Evolutionary conservation across 225 moss, liverwort and hornwort species (phyloP), one percentile per base, ranked within the genome.

Genomic region (Rhytidiadelphus loreus): DNA sequence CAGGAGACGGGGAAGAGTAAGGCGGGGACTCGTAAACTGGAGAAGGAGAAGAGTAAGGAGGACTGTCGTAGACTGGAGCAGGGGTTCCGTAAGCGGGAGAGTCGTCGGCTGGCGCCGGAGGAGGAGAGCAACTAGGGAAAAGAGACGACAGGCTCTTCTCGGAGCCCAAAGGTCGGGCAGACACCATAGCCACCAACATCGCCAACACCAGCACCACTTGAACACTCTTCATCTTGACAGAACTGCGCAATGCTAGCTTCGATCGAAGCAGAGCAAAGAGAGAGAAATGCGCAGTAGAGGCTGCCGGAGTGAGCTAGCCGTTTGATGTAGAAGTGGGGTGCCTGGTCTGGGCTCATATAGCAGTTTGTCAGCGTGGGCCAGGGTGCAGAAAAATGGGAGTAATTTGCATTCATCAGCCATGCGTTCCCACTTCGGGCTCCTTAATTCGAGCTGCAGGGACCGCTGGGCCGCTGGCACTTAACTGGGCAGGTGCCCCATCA

Each of bases 51-150:
- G 16, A 5, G 60, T 87, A 87, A 44, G 83, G 44, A 9, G 88
- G 89, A 8, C 20, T 15, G 1, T 80, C 62, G 6, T 62, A 71
- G 8, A 63, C 86, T 9, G 88, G 88, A 11, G 84, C 20, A 2
- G 88, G 88, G 4, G 81, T 5, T 7, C 25, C 28, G 20, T 87
- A 87, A 7, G 87, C n/a, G 0, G 88, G 88, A 19, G 83, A 4
- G 35, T 44, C 83, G 7, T 46, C 30, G 12, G 5, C 75, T 7
- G 56, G 41, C 3, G 8, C 82, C 7, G 60, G 73, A 32, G 82
- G 29, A 63, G n/a, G 93, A 35, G 93, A 83, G 88, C 93, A 93
- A 23, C 73, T 12, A 5, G 92, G 87, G n/a, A 92, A 61, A 41
- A 69, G 90, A 24, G 50, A 77, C 79, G 25, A 44, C 71, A 92